phyloP scores from a whole-genome alignment of 108 stramenopile genomes.

The Aurantiochytrium sp. region DNA sequence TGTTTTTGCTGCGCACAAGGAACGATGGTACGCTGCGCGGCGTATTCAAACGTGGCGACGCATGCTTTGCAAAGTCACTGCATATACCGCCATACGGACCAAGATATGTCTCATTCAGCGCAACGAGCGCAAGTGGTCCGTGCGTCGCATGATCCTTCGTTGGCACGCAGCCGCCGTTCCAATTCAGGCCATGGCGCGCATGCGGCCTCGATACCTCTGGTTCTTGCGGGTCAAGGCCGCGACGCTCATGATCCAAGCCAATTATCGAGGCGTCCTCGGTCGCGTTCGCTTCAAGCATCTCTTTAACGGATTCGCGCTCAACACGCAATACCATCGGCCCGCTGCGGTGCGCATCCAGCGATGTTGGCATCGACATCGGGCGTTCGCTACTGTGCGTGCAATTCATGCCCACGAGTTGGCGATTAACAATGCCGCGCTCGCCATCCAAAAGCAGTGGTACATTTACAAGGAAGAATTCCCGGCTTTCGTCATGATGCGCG shows the following conservation, averaged over 20 bases:
- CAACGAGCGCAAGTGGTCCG: not conserved
- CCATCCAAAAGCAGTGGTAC: not conserved
- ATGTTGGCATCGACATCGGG: not conserved
- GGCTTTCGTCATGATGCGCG: not conserved
- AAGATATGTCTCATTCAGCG: not conserved
- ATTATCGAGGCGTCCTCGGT: not conserved
- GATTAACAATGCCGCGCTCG: not conserved
- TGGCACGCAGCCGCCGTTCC: not conserved
- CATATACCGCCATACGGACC: not conserved
- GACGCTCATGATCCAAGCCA: constrained; percentile 2
- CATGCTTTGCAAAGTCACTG: not conserved
- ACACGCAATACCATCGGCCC: not conserved
- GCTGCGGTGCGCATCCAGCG: not conserved
- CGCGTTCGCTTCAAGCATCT: not conserved
- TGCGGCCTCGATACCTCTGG: not conserved
- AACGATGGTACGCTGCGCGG: not conserved
- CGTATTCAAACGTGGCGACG: not conserved
- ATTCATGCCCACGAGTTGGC: not conserved
- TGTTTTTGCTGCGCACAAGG: not conserved
- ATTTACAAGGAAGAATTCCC: not conserved
- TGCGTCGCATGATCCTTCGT: not conserved
- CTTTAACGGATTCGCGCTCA: not conserved
- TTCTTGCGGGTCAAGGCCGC: not conserved
- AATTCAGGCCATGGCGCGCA: not conserved
- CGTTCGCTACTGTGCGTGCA: not conserved